Percentiles rank a stretch among this genome's conserved stretches.
phyloP scores from a whole-genome alignment of 1,284 basidiomycete species.

The Golubevia sp. region DNA sequence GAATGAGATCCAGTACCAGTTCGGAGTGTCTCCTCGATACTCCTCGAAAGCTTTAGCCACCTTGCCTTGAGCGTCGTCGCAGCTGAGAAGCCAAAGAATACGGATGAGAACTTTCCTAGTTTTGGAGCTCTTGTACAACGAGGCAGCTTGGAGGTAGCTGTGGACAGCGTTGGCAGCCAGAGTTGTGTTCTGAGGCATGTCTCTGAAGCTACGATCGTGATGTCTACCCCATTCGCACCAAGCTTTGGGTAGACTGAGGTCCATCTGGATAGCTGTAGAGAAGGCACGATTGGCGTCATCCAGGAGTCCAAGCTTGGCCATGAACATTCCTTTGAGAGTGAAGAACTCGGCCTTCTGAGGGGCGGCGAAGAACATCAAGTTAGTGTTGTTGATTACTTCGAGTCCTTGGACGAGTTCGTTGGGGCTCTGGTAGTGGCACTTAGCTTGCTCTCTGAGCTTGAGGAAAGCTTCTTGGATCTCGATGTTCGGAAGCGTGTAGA shows the following conservation, averaged over 20 bases:
- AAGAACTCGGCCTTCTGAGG: slow-evolving; percentile 98
- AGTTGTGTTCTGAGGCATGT: slow-evolving; percentile 70
- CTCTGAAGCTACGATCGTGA: slow-evolving; percentile 87
- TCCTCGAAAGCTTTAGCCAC: slow-evolving; percentile 91
- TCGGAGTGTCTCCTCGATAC: slow-evolving; percentile 93
- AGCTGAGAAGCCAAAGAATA: slow-evolving; percentile 92
- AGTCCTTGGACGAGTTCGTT: slow-evolving; percentile 90
- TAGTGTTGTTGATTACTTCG: slow-evolving; percentile 99
- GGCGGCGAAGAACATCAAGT: slow-evolving; percentile 95
- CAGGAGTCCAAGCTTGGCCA: slow-evolving; percentile 81
- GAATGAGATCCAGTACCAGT: slow-evolving; percentile 99
- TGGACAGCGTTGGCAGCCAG: slow-evolving; percentile 89
- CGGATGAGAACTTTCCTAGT: slow-evolving; percentile 88
- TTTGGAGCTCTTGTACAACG: slow-evolving; percentile 92
- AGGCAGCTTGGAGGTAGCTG: slow-evolving; percentile 96
- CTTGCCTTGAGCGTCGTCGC: slow-evolving; percentile 78
- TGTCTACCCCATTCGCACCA: slow-evolving; percentile 99
- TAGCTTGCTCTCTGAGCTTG: slow-evolving; percentile 98
- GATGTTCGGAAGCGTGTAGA: slow-evolving; percentile 98
- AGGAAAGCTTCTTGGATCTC: slow-evolving; percentile 99
- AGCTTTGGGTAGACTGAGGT: slow-evolving; percentile 91
- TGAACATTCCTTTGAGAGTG: slow-evolving; percentile 99
- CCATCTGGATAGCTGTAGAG: slow-evolving; percentile 76
- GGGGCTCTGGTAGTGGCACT: slow-evolving; percentile 95
- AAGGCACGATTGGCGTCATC: slow-evolving; percentile 94